Evolutionary conservation across 2,329 filamentous ascomycete species (phyloP).

Genomic region (Neoscytalidium dimidiatum): DNA sequence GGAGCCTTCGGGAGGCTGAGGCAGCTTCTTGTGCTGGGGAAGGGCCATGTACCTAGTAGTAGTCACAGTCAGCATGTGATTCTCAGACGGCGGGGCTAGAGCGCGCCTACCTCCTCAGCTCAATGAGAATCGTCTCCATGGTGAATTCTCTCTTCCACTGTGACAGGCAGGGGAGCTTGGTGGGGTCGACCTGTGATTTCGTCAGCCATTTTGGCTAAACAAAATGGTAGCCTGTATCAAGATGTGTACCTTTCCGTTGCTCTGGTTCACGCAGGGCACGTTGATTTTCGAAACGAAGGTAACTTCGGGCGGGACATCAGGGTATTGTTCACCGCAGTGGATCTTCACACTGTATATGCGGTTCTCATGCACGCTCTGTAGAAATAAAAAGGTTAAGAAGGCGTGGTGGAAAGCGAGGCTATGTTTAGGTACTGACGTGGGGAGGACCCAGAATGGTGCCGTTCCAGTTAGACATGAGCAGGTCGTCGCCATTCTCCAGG

Average conservation of each 20-base stretch:
- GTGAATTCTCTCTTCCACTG: slow-evolving; percentile 93
- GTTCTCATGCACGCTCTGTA: slow-evolving; percentile 92
- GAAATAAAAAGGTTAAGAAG: neutral
- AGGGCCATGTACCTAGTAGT: slow-evolving; percentile 85
- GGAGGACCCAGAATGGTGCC: slow-evolving; percentile 96
- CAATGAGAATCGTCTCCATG: slow-evolving; percentile 91
- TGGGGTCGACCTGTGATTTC: slow-evolving; percentile 70
- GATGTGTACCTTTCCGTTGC: slow-evolving; percentile 68
- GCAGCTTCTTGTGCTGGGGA: slow-evolving; percentile 88
- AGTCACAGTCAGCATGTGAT: slow-evolving; percentile 25
- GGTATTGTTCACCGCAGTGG: slow-evolving; percentile 88
- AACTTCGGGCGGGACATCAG: slow-evolving; percentile 83
- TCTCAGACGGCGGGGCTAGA: neutral
- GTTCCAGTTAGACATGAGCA: slow-evolving; percentile 98
- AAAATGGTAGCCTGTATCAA: neutral
- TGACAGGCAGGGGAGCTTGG: slow-evolving; percentile 79
- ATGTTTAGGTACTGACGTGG: slow-evolving; percentile 66
- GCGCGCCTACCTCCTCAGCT: slow-evolving; percentile 69
- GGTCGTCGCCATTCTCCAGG: slow-evolving; percentile 88
- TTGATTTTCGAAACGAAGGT: slow-evolving; percentile 95
- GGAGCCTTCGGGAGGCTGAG: slow-evolving; percentile 86
- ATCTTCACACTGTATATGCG: slow-evolving; percentile 98
- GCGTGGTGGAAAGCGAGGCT: slow-evolving; percentile 9
- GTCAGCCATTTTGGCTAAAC: neutral
- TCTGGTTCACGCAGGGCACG: slow-evolving; percentile 86